Percentiles rank a stretch among this genome's conserved stretches.
These are phyloP conservation scores for Kazachstania psychrophila DNA, from an alignment of 805 yeast genomes.

Conservation along the genomic window DNA sequence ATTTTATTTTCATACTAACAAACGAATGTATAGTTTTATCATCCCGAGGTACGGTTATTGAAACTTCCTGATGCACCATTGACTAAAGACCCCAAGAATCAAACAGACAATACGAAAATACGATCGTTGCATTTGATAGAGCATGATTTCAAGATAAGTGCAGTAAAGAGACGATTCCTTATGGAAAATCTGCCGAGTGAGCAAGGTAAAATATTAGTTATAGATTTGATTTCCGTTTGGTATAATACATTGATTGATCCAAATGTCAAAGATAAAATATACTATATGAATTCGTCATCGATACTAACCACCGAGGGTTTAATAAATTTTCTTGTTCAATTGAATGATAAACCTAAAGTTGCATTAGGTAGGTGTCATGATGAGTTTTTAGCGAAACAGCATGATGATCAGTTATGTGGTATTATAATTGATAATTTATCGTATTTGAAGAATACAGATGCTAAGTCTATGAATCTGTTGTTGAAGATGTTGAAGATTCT, in stretches of 20 bases:
- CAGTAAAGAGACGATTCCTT: constrained; percentile 11
- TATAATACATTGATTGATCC: not conserved
- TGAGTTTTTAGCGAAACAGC: not conserved
- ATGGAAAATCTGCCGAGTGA: not conserved
- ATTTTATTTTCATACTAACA: not conserved
- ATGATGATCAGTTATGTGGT: constrained; percentile 7
- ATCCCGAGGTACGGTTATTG: constrained; percentile 8
- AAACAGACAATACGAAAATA: constrained; percentile 1
- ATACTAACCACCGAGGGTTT: constrained; percentile 17
- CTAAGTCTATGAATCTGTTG: constrained; percentile 11
- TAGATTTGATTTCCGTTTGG: constrained; percentile 18
- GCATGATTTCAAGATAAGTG: constrained; percentile 15
- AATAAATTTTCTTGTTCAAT: constrained; percentile 15
- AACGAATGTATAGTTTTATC: constrained; percentile 8
- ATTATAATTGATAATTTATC: constrained; percentile 29
- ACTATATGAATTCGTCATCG: constrained; percentile 16
- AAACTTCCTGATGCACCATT: constrained; percentile 6
- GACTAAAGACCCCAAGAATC: constrained; percentile 1
- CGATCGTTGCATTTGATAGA: constrained; percentile 21
- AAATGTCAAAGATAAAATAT: not conserved
- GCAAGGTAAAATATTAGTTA: constrained; percentile 7
- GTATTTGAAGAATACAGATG: constrained; percentile 7
- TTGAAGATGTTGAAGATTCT: constrained; percentile 14
- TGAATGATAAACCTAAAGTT: constrained; percentile 17
- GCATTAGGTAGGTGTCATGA: constrained; percentile 18